Base-by-base conservation (phyloP, 306 rosid species). In the Alnus rubra region DNA sequence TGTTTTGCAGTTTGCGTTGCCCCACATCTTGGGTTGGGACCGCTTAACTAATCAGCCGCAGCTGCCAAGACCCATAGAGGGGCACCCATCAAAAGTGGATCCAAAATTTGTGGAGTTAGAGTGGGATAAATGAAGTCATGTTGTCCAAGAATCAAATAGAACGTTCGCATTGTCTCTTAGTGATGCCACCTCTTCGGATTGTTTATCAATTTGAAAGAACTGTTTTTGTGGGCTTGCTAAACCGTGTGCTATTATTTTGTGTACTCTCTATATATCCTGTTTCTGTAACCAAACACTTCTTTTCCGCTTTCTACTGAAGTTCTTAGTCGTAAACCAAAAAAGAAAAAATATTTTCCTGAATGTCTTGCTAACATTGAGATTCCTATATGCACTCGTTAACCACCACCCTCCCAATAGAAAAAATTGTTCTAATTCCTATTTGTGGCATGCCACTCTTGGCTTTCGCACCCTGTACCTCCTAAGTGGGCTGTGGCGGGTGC, bases 1-100 rank as follows among this genome's bases (percentile, higher is more conserved):
- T 80, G 28, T 58, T 42, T 31, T 81, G 81, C 91, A 94, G 98
- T 94, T 89, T 84, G 97, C 91, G 9, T 82, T 94, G 81, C 98
- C 97, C 47, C 93, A 85, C 88, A 88, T 94, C 74, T 86, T 94
- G 88, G 97, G 97, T 51, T 94, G 98, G 97, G 90, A 91, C 81
- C 88, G 82, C 69, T 33, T 92, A 81, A 88, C 91, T 35, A 79
- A 75, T 70, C 86, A 82, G 73, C 83, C 51, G 62, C 87, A 82
- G 73, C 83, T 55, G 62, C 87, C 84, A 44, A 65, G 73, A 31
- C 84, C 65, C 74, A 60, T n/a, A 65, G 83, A 50, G 74, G 84
- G 82, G 63, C 76, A 60, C 59, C 80, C 84, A 77, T 51, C 89
- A 11, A 82, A 80, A 83, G 65, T 50, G 30, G 84, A 73, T 72